Percentiles rank a stretch among this genome's conserved stretches.
phyloP scores from a whole-genome alignment of 2,329 filamentous ascomycete genomes.

The Fusarium tupiense region DNA sequence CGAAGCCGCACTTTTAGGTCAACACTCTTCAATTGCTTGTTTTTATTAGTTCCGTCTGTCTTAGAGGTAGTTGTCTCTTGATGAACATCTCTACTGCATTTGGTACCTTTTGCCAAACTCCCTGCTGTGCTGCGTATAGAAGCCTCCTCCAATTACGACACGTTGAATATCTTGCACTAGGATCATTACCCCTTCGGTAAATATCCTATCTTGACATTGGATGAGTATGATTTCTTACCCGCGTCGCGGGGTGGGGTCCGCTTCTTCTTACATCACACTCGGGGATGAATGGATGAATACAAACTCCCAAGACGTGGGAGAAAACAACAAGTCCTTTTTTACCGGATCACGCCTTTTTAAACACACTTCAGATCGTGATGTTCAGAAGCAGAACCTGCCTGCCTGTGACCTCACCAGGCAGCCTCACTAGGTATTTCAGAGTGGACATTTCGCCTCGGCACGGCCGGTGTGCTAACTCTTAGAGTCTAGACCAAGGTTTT shows the following conservation, averaged over 20 bases:
- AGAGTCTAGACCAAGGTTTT: slow-evolving; percentile 23
- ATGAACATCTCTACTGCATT: slow-evolving; percentile 6
- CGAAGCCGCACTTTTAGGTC: not conserved
- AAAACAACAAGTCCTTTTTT: slow-evolving; percentile 14
- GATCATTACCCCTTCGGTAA: slow-evolving; percentile 31
- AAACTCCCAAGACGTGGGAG: not conserved
- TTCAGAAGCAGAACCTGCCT: not conserved
- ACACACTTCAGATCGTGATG: not conserved
- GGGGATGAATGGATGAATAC: slow-evolving; percentile 18
- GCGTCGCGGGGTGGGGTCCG: slow-evolving; percentile 11
- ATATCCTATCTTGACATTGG: slow-evolving; percentile 27
- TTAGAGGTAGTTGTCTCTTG: not conserved
- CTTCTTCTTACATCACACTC: slow-evolving; percentile 31
- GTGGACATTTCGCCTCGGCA: slow-evolving; percentile 16
- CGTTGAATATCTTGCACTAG: slow-evolving; percentile 11
- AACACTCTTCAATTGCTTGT: not conserved
- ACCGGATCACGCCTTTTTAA: slow-evolving; percentile 7
- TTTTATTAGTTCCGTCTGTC: not conserved
- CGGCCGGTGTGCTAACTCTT: slow-evolving; percentile 10
- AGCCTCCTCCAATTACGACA: slow-evolving; percentile 11
- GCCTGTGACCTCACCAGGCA: slow-evolving; percentile 5
- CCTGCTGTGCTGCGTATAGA: not conserved
- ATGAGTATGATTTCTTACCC: slow-evolving; percentile 17
- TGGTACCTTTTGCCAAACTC: not conserved
- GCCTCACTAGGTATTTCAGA: not conserved